Conservation (phyloP, 345 rosid genomes). For the Jatropha curcas region DNA sequence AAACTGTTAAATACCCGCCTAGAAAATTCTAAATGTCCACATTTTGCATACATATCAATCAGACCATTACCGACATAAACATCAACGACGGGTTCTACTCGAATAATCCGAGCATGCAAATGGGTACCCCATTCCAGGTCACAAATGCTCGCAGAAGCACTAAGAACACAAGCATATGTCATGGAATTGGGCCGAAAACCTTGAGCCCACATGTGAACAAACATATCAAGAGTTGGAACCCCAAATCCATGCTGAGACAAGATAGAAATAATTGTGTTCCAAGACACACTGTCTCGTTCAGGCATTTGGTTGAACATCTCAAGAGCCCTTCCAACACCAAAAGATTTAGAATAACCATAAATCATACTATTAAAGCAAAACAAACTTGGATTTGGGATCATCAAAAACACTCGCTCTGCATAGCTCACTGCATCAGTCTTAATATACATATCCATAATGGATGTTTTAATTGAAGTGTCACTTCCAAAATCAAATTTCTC, state of each 20-base stretch:
- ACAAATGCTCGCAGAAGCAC: slow-evolving; percentile 19
- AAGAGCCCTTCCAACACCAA: slow-evolving; percentile 26
- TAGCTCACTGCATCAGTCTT: slow-evolving; percentile 15
- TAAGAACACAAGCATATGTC: slow-evolving; percentile 30
- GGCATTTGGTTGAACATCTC: slow-evolving; percentile 26
- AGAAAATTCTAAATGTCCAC: slow-evolving; percentile 22
- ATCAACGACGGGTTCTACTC: slow-evolving; percentile 13
- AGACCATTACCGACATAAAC: slow-evolving; percentile 22
- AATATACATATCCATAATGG: slow-evolving; percentile 25
- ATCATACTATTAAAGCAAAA: slow-evolving; percentile 35
- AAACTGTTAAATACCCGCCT: slow-evolving; percentile 20
- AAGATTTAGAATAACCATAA: slow-evolving; percentile 24
- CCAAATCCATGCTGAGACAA: slow-evolving; percentile 26
- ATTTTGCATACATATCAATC: slow-evolving; percentile 29
- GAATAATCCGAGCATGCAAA: slow-evolving; percentile 30
- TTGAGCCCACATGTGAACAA: slow-evolving; percentile 32
- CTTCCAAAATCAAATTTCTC: slow-evolving; percentile 14
- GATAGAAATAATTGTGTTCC: slow-evolving; percentile 29
- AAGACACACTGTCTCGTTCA: slow-evolving; percentile 29
- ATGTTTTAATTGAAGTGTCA: slow-evolving; percentile 2
- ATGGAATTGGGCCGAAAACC: slow-evolving; percentile 26
- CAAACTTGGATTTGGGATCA: slow-evolving; percentile 22
- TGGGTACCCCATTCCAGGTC: slow-evolving; percentile 35
- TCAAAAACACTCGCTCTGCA: slow-evolving; percentile 22
- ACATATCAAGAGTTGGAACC: slow-evolving; percentile 19